Evolutionary conservation across 2,329 filamentous ascomycete genomes (phyloP).

Genomic region (Cordyceps militaris): DNA sequence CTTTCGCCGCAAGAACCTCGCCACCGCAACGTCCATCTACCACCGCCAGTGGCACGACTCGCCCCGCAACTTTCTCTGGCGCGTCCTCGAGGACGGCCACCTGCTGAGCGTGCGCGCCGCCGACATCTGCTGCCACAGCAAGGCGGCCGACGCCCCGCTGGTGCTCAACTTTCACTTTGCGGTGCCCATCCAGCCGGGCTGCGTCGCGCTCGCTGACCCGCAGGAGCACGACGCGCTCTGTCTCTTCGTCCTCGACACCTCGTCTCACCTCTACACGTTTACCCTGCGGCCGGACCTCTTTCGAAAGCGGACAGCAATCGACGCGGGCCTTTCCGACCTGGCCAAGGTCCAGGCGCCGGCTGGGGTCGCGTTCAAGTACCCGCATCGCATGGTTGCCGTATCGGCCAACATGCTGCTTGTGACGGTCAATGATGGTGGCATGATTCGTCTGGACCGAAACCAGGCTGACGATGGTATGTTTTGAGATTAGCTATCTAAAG

Average conservation of each 20-base stretch:
- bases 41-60: constrained; percentile 69
- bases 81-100: constrained; percentile 72
- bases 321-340: constrained; percentile 66
- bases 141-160: constrained; percentile 61
- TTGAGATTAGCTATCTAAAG: neutral
- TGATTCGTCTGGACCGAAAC: constrained; percentile 62
- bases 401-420: constrained; percentile 69
- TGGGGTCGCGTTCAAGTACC: constrained; percentile 68
- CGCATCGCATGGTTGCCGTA: constrained; percentile 73
- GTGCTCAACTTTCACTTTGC: constrained; percentile 74
- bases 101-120: constrained; percentile 76
- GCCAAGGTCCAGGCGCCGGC: constrained; percentile 68
- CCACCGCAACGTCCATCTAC: constrained; percentile 74
- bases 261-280: constrained; percentile 77
- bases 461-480: constrained; percentile 39
- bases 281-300: constrained; percentile 80
- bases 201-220: constrained; percentile 76
- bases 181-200: constrained; percentile 64
- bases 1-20: constrained; percentile 67
- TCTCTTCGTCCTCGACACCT: constrained; percentile 71
- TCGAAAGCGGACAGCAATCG: constrained; percentile 58
- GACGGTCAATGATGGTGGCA: constrained; percentile 70
- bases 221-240: constrained; percentile 70
- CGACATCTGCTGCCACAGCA: constrained; percentile 66
- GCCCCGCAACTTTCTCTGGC: constrained; percentile 86